These are phyloP conservation scores for Pseudomassariella vexata DNA, from an alignment of 2,329 filamentous ascomycete species.

Conservation along the genomic window DNA sequence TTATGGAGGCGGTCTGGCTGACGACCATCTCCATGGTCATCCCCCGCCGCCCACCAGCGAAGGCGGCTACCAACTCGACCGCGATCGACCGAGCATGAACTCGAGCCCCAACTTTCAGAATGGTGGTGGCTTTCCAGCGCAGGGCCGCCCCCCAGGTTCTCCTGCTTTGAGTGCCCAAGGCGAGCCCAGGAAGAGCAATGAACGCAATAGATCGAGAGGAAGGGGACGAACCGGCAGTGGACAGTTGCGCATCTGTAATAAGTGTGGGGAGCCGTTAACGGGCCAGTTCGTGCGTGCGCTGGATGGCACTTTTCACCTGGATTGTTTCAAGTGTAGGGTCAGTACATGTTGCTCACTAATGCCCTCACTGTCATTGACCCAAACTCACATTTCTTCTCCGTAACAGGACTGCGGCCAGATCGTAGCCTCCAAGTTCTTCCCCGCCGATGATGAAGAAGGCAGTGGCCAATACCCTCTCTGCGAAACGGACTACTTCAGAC, in stretches of 20 bases:
- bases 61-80: slow-evolving; percentile 22
- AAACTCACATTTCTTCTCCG: slow-evolving; percentile 12
- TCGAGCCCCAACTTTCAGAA: slow-evolving; percentile 25
- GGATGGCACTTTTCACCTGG: slow-evolving; percentile 89
- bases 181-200: slow-evolving; percentile 47
- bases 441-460: slow-evolving; percentile 84
- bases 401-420: slow-evolving; percentile 89
- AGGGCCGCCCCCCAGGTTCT: slow-evolving; percentile 26
- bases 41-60: slow-evolving; percentile 19
- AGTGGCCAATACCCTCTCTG: slow-evolving; percentile 88
- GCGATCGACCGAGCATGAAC: slow-evolving; percentile 24
- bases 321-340: slow-evolving; percentile 97
- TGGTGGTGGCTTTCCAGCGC: slow-evolving; percentile 21
- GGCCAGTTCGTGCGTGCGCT: slow-evolving; percentile 95
- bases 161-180: slow-evolving; percentile 30
- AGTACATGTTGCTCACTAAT: slow-evolving; percentile 27
- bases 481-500: slow-evolving; percentile 95
- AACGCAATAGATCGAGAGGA: slow-evolving; percentile 52
- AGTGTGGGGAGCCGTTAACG: slow-evolving; percentile 80
- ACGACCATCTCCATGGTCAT: slow-evolving; percentile 24
- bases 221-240: slow-evolving; percentile 52
- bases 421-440: slow-evolving; percentile 98
- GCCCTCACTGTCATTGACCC: slow-evolving; percentile 9
- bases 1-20: slow-evolving; percentile 26
- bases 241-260: slow-evolving; percentile 67